Conservation (phyloP, 495 filamentous ascomycete species). For the Chaetomium tenue region DNA sequence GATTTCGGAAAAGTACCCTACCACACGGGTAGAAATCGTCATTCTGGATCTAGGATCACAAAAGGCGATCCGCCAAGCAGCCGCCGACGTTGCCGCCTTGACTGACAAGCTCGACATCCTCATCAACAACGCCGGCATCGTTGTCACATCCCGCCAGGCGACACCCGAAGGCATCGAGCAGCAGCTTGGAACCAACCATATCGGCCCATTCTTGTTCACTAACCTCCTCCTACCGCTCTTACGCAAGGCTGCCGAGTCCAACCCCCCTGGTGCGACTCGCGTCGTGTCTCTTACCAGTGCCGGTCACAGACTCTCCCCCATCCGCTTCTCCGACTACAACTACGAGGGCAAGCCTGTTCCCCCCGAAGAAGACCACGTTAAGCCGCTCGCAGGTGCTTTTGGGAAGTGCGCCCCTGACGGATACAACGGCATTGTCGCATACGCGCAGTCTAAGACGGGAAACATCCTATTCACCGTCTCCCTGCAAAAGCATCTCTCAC, state of each 20-base stretch:
- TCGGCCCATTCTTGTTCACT: conserved; percentile 59
- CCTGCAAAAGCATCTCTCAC: conserved; percentile 41
- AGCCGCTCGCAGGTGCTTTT: conserved; percentile 35
- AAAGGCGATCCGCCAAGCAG: conserved; percentile 44
- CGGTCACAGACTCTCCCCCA: conserved; percentile 52
- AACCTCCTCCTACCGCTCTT: conserved; percentile 54
- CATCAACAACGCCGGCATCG: conserved; percentile 56
- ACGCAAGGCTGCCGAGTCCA: conserved; percentile 36
- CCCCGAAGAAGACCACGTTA: conserved; percentile 39
- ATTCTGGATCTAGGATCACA: conserved; percentile 51
- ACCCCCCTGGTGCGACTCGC: conserved; percentile 39
- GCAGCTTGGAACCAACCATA: conserved; percentile 59
- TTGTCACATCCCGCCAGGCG: conserved; percentile 35
- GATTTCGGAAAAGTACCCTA: conserved; percentile 39
- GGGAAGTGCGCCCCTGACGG: conserved; percentile 43
- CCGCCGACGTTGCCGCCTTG: conserved; percentile 38
- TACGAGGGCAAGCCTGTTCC: conserved; percentile 47
- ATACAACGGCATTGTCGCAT: conserved; percentile 55
- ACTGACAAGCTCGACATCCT: conserved; percentile 53
- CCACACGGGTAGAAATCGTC: conserved; percentile 40
- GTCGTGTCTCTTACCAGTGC: conserved; percentile 48
- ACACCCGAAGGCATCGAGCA: conserved; percentile 53
- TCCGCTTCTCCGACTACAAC: conserved; percentile 59
- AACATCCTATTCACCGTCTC: conserved; percentile 58
- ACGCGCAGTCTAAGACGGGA: conserved; percentile 60